These are phyloP conservation scores for Tephrocybe sp. DNA, from an alignment of 768 basidiomycete species.

Conservation along the genomic window DNA sequence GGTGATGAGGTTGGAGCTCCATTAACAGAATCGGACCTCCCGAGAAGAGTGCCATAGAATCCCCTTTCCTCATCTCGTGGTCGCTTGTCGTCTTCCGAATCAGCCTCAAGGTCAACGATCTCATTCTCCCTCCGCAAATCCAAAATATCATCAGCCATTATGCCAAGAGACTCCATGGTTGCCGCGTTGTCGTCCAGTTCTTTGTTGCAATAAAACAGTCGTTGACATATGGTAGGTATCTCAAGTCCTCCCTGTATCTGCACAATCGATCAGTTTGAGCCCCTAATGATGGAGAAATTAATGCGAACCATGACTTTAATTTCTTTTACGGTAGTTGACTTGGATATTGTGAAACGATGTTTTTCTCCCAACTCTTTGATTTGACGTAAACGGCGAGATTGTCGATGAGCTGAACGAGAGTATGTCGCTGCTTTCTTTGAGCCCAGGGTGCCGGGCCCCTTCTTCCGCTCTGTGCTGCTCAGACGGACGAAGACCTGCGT, in stretches of 20 bases:
- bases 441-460: conserved; percentile 10
- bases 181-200: conserved; percentile 66
- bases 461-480: conserved; percentile 15
- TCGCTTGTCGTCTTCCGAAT: conserved; percentile 48
- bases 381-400: conserved; percentile 70
- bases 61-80: conserved; percentile 60
- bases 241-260: conserved; percentile 61
- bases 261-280: conserved; percentile 1
- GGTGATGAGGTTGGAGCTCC: conserved; percentile 11
- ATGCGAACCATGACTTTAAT: conserved; percentile 66
- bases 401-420: conserved; percentile 46
- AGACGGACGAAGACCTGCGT: conserved; percentile 63
- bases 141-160: conserved; percentile 56
- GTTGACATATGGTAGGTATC: conserved; percentile 77
- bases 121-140: conserved; percentile 66
- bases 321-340: conserved; percentile 71
- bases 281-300: conserved; percentile 1
- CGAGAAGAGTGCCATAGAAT: conserved; percentile 73
- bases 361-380: conserved; percentile 48
- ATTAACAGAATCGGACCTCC: conserved; percentile 28
- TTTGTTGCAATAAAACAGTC: conserved; percentile 55
- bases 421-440: conserved; percentile 19
- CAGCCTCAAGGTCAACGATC: conserved; percentile 51
- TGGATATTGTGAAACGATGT: conserved; percentile 54
- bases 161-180: conserved; percentile 51